Evolutionary conservation across 1,284 basidiomycete species (phyloP).

Genomic region (Filobasidium uniguttulatum): DNA sequence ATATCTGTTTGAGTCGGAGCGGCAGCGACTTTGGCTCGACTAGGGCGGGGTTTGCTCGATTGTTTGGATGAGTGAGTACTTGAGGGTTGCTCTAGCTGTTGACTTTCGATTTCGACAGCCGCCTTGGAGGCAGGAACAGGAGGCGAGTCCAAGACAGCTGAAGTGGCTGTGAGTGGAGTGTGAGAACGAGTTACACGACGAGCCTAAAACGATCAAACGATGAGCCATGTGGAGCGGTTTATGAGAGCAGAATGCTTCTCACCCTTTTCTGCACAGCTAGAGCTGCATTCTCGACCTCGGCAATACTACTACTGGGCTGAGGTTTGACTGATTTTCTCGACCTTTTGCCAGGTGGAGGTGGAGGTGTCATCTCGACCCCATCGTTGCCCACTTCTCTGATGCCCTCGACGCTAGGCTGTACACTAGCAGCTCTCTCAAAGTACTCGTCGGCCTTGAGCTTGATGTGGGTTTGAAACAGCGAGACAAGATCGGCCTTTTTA

Average conservation of each 20-base stretch:
- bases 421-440: constrained; percentile 17
- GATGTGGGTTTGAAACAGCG: constrained; percentile 64
- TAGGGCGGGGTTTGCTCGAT: too few relatives aligned
- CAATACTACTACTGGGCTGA: too few relatives aligned
- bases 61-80: too few relatives aligned
- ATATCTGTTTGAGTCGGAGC: too few relatives aligned
- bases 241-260: too few relatives aligned
- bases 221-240: too few relatives aligned
- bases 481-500: constrained; percentile 73
- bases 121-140: background rate
- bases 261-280: too few relatives aligned
- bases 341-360: too few relatives aligned
- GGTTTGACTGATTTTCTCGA: too few relatives aligned
- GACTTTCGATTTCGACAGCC: too few relatives aligned
- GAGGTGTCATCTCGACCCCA: constrained; percentile 8
- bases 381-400: constrained; percentile 20
- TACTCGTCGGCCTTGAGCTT: constrained; percentile 46
- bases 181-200: background rate
- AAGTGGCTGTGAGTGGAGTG: background rate
- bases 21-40: background rate
- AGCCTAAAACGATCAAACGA: background rate
- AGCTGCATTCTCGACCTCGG: too few relatives aligned
- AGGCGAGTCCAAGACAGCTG: constrained; percentile 23
- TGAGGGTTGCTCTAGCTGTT: too few relatives aligned
- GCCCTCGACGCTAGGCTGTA: constrained; percentile 29